Evolutionary conservation across 2,329 filamentous ascomycete species (phyloP).

Genomic region (Aspergillus tubingensis): DNA sequence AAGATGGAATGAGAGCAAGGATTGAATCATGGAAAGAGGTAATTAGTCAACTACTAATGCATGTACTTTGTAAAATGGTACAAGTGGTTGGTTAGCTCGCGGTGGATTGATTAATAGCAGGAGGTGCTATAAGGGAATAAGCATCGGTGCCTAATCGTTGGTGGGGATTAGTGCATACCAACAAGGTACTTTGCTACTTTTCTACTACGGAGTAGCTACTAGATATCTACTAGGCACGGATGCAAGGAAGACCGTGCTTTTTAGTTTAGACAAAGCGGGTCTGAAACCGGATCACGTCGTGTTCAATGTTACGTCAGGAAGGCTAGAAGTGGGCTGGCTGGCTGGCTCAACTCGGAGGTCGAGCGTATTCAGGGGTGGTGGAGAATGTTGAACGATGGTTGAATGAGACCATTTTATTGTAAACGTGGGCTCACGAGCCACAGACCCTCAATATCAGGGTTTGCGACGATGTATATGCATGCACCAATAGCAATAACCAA

Average conservation of each 20-base stretch:
- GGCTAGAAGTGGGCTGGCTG: not conserved
- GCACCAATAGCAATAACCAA: not conserved
- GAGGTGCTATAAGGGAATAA: not conserved
- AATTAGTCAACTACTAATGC: too few relatives aligned
- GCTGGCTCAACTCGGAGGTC: not conserved
- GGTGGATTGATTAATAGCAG: not conserved
- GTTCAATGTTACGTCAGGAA: not conserved
- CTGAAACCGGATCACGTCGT: not conserved
- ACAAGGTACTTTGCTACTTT: not conserved
- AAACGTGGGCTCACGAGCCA: not conserved
- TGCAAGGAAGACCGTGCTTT: not conserved
- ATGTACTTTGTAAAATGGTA: too few relatives aligned
- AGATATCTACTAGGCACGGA: not conserved
- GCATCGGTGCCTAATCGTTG: not conserved
- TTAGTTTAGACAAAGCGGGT: not conserved
- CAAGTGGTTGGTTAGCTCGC: not conserved
- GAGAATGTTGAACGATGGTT: not conserved
- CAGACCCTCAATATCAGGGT: not conserved
- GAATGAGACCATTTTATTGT: too few relatives aligned
- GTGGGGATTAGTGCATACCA: not conserved
- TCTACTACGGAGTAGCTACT: not conserved
- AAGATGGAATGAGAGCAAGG: too few relatives aligned
- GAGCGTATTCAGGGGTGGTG: not conserved
- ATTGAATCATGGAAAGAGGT: too few relatives aligned
- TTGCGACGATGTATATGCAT: not conserved